A percentile compares a stretch with the other conserved stretches of the same genome.
phyloP scores from a whole-genome alignment of 1,139 yeast genomes.

The Suhomyces choctaworum region DNA sequence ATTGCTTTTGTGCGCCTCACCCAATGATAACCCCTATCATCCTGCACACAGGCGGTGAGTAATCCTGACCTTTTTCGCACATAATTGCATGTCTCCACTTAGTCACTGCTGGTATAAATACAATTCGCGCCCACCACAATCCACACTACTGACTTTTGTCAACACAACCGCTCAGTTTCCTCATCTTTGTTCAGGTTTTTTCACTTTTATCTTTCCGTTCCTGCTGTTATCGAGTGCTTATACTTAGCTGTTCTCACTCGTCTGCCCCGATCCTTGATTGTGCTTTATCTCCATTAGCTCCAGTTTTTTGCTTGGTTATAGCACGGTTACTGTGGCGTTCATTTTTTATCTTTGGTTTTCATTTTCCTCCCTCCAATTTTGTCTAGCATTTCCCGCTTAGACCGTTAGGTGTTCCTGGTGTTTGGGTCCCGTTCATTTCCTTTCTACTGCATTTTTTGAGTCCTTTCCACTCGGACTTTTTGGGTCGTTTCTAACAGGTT shows the following conservation, averaged over 20 bases:
- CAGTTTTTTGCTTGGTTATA: no score
- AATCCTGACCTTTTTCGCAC: no score
- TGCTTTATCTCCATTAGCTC: no score
- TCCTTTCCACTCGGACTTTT: not conserved
- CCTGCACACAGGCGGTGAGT: conserved; percentile 10
- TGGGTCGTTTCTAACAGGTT: conserved; percentile 7
- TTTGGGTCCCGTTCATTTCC: conserved; percentile 7
- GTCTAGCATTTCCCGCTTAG: not conserved
- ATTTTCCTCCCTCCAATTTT: not conserved
- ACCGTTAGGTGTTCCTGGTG: conserved; percentile 5
- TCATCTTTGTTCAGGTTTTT: not conserved
- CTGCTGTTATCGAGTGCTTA: no score
- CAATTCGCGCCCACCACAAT: conserved; percentile 2
- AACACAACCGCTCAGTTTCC: conserved; percentile 1
- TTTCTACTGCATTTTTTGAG: conserved; percentile 3
- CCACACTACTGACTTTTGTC: conserved; percentile 8
- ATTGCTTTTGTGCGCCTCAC: conserved; percentile 10
- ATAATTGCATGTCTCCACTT: no score
- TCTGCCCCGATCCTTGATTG: no score
- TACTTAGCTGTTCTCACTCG: no score
- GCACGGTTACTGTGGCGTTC: not conserved
- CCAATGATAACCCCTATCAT: conserved; percentile 3
- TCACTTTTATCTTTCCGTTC: not conserved
- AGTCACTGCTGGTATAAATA: no score
- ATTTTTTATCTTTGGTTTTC: not conserved